Percentiles rank a stretch among this genome's conserved stretches.
These are phyloP conservation scores for Gastrolobium bilobum DNA, from an alignment of 306 rosid genomes.

Conservation along the genomic window DNA sequence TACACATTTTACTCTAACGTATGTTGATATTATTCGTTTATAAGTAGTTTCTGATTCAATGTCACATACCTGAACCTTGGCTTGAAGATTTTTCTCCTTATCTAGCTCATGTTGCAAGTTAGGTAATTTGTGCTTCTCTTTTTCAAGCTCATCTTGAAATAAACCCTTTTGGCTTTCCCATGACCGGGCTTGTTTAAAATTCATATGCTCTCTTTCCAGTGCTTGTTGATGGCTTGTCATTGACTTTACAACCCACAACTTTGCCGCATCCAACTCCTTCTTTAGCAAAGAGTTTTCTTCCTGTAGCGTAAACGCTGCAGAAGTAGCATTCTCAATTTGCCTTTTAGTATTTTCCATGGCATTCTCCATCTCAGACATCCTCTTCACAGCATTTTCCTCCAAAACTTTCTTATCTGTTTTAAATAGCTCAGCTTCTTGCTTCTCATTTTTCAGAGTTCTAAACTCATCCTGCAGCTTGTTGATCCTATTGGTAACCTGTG, in stretches of 20 bases:
- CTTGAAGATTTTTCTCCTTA: constrained; percentile 54
- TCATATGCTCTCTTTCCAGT: constrained; percentile 60
- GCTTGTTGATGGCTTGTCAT: constrained; percentile 52
- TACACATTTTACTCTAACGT: constrained; percentile 20
- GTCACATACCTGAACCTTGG: constrained; percentile 64
- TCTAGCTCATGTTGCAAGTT: constrained; percentile 54
- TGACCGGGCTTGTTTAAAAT: constrained; percentile 54
- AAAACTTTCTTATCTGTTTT: constrained; percentile 54
- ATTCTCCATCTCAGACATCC: constrained; percentile 68
- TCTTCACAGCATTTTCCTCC: constrained; percentile 67
- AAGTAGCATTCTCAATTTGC: constrained; percentile 56
- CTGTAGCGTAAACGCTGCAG: constrained; percentile 50
- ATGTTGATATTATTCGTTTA: constrained; percentile 28
- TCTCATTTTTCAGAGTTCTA: constrained; percentile 63
- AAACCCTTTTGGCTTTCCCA: constrained; percentile 55
- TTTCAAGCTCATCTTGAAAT: constrained; percentile 62
- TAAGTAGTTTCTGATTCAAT: constrained; percentile 1
- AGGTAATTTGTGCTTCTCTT: constrained; percentile 58
- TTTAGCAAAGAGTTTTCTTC: constrained; percentile 55
- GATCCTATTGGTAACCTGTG: constrained; percentile 71
- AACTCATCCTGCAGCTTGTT: constrained; percentile 56
- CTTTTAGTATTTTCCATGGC: constrained; percentile 58
- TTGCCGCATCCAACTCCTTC: constrained; percentile 58
- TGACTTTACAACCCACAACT: constrained; percentile 55
- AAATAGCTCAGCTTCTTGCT: constrained; percentile 51